These are phyloP conservation scores for Heliamphora exappendiculata DNA, from an alignment of 148 eudicot genomes.

Conservation along the genomic window DNA sequence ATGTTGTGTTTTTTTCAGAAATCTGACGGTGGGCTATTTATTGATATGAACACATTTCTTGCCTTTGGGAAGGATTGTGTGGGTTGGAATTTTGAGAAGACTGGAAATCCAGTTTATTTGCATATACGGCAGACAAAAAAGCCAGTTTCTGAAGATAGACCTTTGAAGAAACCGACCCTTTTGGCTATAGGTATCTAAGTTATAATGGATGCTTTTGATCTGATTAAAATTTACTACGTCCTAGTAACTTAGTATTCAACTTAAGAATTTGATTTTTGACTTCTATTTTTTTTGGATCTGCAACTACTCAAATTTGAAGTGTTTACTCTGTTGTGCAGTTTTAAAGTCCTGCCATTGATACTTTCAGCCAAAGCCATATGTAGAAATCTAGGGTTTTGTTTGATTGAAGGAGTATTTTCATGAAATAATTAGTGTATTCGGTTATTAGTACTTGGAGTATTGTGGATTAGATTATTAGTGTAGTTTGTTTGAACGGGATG, in stretches of 20 bases:
- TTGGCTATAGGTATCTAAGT: slow-evolving; percentile 73
- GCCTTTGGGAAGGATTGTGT: slow-evolving; percentile 89
- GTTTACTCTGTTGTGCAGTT: neutral
- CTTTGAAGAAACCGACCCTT: slow-evolving; percentile 87
- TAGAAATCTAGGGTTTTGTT: too few species aligned
- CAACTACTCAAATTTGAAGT: neutral
- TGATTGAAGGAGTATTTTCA: too few species aligned
- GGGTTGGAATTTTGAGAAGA: slow-evolving; percentile 83
- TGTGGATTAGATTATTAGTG: too few species aligned
- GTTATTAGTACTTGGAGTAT: too few species aligned
- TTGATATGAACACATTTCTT: slow-evolving; percentile 86
- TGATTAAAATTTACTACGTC: neutral
- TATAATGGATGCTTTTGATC: neutral
- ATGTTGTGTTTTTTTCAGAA: slow-evolving; percentile 33
- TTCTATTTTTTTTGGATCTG: neutral
- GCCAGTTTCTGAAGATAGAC: slow-evolving; percentile 82
- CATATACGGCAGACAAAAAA: slow-evolving; percentile 78
- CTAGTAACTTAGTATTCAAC: neutral
- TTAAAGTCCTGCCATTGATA: neutral
- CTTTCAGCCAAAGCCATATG: neutral
- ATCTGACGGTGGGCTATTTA: slow-evolving; percentile 86
- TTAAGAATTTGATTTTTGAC: neutral
- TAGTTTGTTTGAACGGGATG: too few species aligned
- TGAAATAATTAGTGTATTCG: too few species aligned
- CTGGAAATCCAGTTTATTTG: slow-evolving; percentile 78